Conservation (phyloP, 805 yeast species). For the Candida lessepsii region DNA sequence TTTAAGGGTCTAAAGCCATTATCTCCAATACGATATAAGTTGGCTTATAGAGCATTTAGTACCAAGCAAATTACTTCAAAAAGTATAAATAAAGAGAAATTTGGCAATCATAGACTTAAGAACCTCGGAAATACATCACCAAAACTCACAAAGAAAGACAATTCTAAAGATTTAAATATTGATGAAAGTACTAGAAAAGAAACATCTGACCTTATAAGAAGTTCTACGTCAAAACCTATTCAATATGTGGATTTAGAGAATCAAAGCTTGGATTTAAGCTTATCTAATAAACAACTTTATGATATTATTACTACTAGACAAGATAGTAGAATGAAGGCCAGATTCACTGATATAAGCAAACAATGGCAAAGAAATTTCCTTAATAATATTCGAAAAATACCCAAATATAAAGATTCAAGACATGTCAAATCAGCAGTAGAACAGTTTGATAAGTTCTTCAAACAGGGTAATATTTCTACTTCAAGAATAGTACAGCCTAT, state of each 20-base stretch:
- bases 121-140: too few species aligned
- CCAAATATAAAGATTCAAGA: neutral
- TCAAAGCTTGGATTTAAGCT: slow-evolving; percentile 18
- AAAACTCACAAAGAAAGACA: too few species aligned
- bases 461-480: slow-evolving; percentile 19
- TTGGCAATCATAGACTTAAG: too few species aligned
- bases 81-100: too few species aligned
- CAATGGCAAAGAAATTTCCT: slow-evolving; percentile 20
- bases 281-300: slow-evolving; percentile 20
- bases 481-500: slow-evolving; percentile 22
- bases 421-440: neutral
- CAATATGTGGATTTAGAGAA: slow-evolving; percentile 24
- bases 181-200: neutral
- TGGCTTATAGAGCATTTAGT: too few species aligned
- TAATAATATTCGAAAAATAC: neutral
- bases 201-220: neutral
- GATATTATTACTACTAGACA: slow-evolving; percentile 19
- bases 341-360: slow-evolving; percentile 19
- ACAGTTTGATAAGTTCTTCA: slow-evolving; percentile 11
- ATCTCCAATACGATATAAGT: too few species aligned
- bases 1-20: too few species aligned
- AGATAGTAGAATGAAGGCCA: slow-evolving; percentile 18
- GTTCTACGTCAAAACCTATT: neutral
- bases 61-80: too few species aligned
- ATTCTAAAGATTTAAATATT: too few species aligned